Evolutionary conservation across 345 rosid genomes (phyloP), one percentile per base, ranked within the genome.

Genomic region (Acer negundo): DNA sequence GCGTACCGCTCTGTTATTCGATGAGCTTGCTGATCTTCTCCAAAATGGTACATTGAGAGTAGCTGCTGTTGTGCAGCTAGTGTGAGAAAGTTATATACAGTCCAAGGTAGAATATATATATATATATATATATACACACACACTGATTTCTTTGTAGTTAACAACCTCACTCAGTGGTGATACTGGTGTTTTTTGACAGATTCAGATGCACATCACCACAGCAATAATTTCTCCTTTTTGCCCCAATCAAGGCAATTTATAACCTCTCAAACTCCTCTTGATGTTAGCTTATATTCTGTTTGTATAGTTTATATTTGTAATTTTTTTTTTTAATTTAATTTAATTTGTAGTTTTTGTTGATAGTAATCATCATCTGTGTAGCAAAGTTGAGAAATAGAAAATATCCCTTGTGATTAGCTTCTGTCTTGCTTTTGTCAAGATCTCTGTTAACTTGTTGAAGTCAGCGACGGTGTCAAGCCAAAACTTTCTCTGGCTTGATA

Each of bases 21-120:
- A 95, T 17, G 99, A 95, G 86, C 97, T 95, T 24, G 84, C 95
- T 1, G 99, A 95, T 75, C 93, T 91, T 75, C 93, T 92, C 67
- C 97, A 93, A 81, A 91, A 89, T 38, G 97, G 98, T 65, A 84
- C 90, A 79, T 82, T 95, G 65, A 86, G 98, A 81, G 86, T 93
- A 0, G 94, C 90, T 75, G 98, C 98, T 4, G 90, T 95, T 0
- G 95, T 92, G 80, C 99, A 95, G 87, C 96, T 95, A 6, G 93
- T 95, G 28, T 93, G 86, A 89, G 13, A 66, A 67, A 68, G 38
- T 47, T 35, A 44, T n/a, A 35, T 35, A 35, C 35, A 31, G 35
- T 31, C 69, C 80, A 62, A 51, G 75, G 63, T 73, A 74, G 47
- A 10, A 12, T 19, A 4, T 42, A 8, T 42, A 40, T 40, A 7